Percentiles rank a stretch among this genome's conserved stretches.
These are phyloP conservation scores for Mortierella alpina DNA, from an alignment of 192 early-diverging fungal genomes.

Conservation along the genomic window DNA sequence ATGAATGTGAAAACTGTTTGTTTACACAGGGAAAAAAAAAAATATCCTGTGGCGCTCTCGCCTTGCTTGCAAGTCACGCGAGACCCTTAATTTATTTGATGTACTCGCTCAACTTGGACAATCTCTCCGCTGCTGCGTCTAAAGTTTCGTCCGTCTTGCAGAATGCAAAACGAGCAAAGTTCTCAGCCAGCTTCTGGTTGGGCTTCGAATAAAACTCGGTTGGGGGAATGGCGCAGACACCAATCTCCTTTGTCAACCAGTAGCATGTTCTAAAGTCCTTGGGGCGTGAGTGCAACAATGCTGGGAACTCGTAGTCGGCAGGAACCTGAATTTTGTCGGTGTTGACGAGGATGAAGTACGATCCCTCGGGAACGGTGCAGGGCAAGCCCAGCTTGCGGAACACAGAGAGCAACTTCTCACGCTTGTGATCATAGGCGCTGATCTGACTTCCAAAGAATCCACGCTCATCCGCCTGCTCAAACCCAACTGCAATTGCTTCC, in stretches of 20 bases:
- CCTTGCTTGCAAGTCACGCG: constrained; percentile 5
- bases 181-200: constrained; percentile 72
- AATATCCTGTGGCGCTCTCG: background rate
- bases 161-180: constrained; percentile 91
- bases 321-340: constrained; percentile 75
- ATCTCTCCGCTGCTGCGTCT: constrained; percentile 74
- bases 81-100: constrained; percentile 48
- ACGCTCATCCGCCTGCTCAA: constrained; percentile 70
- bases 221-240: constrained; percentile 93
- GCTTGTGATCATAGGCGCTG: constrained; percentile 74
- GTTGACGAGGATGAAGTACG: constrained; percentile 94
- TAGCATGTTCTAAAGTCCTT: constrained; percentile 83
- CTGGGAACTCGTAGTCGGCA: constrained; percentile 67
- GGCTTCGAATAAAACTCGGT: constrained; percentile 86
- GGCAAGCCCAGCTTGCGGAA: constrained; percentile 77
- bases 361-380: constrained; percentile 89
- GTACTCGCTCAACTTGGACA: constrained; percentile 69
- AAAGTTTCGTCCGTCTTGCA: constrained; percentile 91
- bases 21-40: background rate
- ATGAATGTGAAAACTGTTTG: background rate
- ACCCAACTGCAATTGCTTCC: constrained; percentile 80
- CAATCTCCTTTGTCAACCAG: constrained; percentile 88
- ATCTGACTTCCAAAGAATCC: constrained; percentile 78
- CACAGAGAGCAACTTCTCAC: constrained; percentile 75
- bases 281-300: constrained; percentile 68